Percentiles rank a stretch among this genome's conserved stretches.
Evolutionary conservation across 345 rosid species (phyloP).

Genomic region (Populus nigra): DNA sequence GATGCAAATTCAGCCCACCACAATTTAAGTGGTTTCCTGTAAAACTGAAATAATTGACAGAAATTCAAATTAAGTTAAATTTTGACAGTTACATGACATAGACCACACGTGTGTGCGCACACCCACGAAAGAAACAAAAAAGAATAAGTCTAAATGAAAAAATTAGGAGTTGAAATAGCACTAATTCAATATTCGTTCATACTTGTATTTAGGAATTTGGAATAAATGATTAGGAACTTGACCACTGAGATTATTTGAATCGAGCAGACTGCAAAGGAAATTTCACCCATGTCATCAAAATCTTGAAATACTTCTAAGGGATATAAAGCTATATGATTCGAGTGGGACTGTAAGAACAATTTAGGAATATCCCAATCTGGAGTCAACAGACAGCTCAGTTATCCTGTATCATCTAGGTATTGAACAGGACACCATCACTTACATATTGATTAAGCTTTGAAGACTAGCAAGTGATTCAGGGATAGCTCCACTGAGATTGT

Average conservation of each 20-base stretch:
- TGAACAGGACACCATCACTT: constrained; percentile 28
- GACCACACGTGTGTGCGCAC: neutral
- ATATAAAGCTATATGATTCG: neutral
- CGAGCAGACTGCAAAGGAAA: constrained; percentile 63
- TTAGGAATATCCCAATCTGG: constrained; percentile 1
- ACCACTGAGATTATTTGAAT: constrained; percentile 72
- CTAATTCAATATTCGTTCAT: constrained; percentile 21
- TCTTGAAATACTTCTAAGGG: constrained; percentile 1
- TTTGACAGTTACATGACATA: neutral
- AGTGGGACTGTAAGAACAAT: constrained; percentile 1
- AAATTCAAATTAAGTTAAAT: constrained; percentile 18
- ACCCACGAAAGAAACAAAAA: neutral
- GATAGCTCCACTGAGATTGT: constrained; percentile 72
- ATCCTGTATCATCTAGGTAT: neutral
- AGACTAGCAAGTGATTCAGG: constrained; percentile 68
- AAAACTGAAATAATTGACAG: constrained; percentile 53
- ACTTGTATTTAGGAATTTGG: constrained; percentile 70
- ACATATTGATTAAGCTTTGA: constrained; percentile 70
- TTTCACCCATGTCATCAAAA: constrained; percentile 13
- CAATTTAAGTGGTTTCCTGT: constrained; percentile 68
- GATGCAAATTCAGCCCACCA: constrained; percentile 36
- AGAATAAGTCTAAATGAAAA: neutral
- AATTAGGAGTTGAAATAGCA: constrained; percentile 2
- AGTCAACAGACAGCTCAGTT: neutral
- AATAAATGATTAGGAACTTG: constrained; percentile 71